Percentiles rank a stretch among this genome's conserved stretches.
Evolutionary conservation across 2,329 filamentous ascomycete species (phyloP).

Genomic region (Macrophomina pseudophaseolina): DNA sequence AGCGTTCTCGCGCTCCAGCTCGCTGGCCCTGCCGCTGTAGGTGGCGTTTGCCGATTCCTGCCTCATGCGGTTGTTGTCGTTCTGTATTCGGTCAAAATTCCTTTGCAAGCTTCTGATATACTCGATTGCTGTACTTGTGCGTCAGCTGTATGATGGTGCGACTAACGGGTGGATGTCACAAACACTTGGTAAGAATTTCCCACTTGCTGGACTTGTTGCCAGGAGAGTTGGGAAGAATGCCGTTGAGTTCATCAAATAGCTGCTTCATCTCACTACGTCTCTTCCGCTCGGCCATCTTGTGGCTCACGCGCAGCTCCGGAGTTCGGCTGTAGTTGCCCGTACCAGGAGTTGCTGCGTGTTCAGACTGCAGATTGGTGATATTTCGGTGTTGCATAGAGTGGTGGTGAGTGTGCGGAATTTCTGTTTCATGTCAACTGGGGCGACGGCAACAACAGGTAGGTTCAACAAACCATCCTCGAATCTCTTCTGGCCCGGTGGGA

Average conservation of each 20-base stretch:
- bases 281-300: conserved; percentile 85
- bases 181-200: conserved; percentile 87
- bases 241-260: conserved; percentile 79
- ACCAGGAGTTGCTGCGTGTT: conserved; percentile 61
- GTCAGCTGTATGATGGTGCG: not conserved
- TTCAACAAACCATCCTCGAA: conserved; percentile 64
- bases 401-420: conserved; percentile 65
- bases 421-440: conserved; percentile 38
- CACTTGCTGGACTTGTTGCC: conserved; percentile 88
- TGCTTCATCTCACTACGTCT: conserved; percentile 88
- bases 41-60: conserved; percentile 38
- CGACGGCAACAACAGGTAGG: not conserved
- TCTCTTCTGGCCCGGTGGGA: conserved; percentile 73
- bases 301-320: conserved; percentile 79
- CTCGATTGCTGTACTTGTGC: conserved; percentile 50
- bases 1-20: conserved; percentile 54
- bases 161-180: conserved; percentile 32
- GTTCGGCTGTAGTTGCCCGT: conserved; percentile 81
- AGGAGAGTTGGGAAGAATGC: conserved; percentile 78
- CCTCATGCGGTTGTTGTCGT: conserved; percentile 49
- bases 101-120: conserved; percentile 51
- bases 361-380: conserved; percentile 68
- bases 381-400: conserved; percentile 78
- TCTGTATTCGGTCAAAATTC: conserved; percentile 45
- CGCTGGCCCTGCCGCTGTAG: conserved; percentile 45